Evolutionary conservation across 179 eudicot genomes (phyloP).

Genomic region (Vitellaria paradoxa): DNA sequence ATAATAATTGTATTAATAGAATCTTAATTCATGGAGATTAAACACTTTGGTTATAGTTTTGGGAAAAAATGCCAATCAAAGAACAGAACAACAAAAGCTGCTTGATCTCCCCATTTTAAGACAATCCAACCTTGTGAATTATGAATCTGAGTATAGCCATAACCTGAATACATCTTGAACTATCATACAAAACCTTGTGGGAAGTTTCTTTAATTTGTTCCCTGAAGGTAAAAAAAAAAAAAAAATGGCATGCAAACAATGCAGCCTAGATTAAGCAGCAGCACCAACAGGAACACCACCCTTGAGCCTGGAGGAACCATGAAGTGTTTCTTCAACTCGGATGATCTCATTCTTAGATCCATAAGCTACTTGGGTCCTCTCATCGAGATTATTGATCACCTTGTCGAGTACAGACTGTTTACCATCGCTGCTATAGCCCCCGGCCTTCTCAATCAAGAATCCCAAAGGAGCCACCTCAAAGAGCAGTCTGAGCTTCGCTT

Average conservation of each 20-base stretch:
- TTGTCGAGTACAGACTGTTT: slow-evolving; percentile 78
- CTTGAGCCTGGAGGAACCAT: slow-evolving; percentile 92
- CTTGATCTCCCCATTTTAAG: slow-evolving; percentile 3
- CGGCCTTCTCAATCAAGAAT: slow-evolving; percentile 88
- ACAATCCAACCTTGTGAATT: slow-evolving; percentile 4
- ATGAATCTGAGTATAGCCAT: neutral
- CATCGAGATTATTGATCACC: slow-evolving; percentile 69
- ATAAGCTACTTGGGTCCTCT: slow-evolving; percentile 96
- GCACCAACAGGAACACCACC: slow-evolving; percentile 87
- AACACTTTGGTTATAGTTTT: too few species aligned
- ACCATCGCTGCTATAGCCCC: slow-evolving; percentile 94
- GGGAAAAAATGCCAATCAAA: too few species aligned
- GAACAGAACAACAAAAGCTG: neutral
- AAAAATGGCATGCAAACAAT: neutral
- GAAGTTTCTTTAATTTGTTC: neutral
- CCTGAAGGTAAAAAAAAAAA: neutral
- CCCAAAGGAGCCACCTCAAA: slow-evolving; percentile 98
- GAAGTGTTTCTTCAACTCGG: slow-evolving; percentile 85
- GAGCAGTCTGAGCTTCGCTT: slow-evolving; percentile 86
- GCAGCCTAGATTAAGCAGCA: slow-evolving; percentile 40
- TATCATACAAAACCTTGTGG: slow-evolving; percentile 2
- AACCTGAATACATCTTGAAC: slow-evolving; percentile 5
- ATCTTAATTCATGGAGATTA: too few species aligned
- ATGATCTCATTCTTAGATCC: slow-evolving; percentile 95
- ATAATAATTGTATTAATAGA: too few species aligned